Evolutionary conservation across 2,329 filamentous ascomycete species (phyloP).

Genomic region (Diaporthe amygdali): DNA sequence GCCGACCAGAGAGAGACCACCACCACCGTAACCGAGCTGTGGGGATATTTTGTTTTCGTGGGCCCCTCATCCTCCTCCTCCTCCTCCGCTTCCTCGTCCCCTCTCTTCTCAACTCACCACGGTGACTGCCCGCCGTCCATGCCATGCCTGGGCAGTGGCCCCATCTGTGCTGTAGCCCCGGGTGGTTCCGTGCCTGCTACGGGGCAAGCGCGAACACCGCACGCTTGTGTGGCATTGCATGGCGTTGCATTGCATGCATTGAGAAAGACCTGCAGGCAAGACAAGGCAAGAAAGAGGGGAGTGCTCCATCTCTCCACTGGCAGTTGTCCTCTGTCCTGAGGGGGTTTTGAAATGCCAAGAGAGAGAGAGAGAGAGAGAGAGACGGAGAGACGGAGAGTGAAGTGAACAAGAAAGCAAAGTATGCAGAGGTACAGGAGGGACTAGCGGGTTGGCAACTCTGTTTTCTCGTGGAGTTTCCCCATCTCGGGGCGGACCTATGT

Average conservation of each 20-base stretch:
- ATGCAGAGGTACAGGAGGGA: not conserved
- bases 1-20: not conserved
- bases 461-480: slow-evolving; percentile 1
- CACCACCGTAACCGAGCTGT: slow-evolving; percentile 6
- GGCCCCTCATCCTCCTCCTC: not conserved
- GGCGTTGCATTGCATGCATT: slow-evolving; percentile 4
- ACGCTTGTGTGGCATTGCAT: slow-evolving; percentile 14
- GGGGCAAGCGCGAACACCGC: not conserved
- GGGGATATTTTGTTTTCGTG: not conserved
- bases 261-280: not conserved
- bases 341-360: no score
- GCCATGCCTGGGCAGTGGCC: not conserved
- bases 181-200: not conserved
- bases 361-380: no score
- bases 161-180: slow-evolving; percentile 4
- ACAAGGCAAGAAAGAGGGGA: not conserved
- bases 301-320: not conserved
- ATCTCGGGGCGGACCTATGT: slow-evolving; percentile 13
- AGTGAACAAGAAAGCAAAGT: no score
- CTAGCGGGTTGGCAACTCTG: not conserved
- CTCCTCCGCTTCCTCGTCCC: no score
- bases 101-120: slow-evolving; percentile 5
- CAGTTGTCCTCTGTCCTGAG: not conserved
- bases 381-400: no score
- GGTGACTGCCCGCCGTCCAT: not conserved